These are phyloP conservation scores for Colletotrichum viniferum DNA, from an alignment of 2,329 filamentous ascomycete species.

Conservation along the genomic window DNA sequence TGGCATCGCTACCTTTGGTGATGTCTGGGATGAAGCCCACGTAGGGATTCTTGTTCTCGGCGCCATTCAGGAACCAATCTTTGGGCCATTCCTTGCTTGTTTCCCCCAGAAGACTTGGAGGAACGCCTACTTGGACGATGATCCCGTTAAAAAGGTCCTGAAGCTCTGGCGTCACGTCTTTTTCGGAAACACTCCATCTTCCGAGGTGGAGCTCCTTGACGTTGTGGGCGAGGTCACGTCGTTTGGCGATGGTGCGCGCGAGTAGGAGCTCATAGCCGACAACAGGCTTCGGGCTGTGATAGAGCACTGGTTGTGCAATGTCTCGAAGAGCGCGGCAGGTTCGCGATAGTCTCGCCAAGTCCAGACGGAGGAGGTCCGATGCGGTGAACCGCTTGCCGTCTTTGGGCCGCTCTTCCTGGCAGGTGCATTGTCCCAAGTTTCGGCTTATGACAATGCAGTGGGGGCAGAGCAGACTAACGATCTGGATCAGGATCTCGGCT, in stretches of 20 bases:
- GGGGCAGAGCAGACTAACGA: not conserved
- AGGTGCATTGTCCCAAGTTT: not conserved
- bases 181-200: not conserved
- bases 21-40: not conserved
- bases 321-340: not conserved
- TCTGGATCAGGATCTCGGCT: not conserved
- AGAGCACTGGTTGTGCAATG: not conserved
- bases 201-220: not conserved
- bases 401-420: not conserved
- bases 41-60: not conserved
- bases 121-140: not conserved
- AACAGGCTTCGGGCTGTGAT: not conserved
- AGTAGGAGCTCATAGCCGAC: not conserved
- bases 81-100: not conserved
- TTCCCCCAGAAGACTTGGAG: not conserved
- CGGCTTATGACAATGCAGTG: not conserved
- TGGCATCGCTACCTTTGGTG: not conserved
- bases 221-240: not conserved
- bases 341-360: not conserved
- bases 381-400: not conserved
- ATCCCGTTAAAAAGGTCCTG: not conserved
- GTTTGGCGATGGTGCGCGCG: not conserved
- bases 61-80: not conserved
- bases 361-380: not conserved
- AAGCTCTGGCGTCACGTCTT: not conserved